Conservation (phyloP, 2,329 filamentous ascomycete genomes). For the Tolypocladium nubicola region DNA sequence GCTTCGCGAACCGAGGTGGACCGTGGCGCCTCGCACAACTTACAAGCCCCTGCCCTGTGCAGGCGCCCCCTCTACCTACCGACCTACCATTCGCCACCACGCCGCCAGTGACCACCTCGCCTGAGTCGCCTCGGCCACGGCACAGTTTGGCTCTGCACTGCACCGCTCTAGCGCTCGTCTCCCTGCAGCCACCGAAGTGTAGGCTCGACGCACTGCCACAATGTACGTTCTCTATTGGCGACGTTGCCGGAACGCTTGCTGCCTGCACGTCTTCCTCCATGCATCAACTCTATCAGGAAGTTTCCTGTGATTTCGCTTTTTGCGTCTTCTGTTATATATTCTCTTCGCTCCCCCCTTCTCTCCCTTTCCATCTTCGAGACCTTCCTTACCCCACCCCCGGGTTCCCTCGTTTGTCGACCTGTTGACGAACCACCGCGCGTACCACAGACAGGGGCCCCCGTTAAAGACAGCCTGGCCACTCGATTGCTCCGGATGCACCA, state of each 20-base stretch:
- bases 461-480: conserved; percentile 23
- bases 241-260: not conserved
- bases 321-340: not conserved
- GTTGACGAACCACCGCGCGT: conserved; percentile 7
- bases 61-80: too few relatives aligned
- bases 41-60: not conserved
- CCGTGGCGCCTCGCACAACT: not conserved
- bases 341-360: not conserved
- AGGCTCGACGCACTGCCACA: not conserved
- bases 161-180: not conserved
- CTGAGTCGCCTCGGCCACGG: not conserved
- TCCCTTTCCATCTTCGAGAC: not conserved
- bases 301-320: not conserved
- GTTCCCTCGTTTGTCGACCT: not conserved
- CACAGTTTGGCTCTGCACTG: not conserved
- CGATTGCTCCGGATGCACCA: conserved; percentile 13
- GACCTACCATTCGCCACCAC: not conserved
- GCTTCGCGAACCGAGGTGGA: not conserved
- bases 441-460: conserved; percentile 7
- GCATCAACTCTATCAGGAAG: not conserved
- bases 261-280: not conserved
- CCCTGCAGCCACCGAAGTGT: not conserved
- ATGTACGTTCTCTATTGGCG: not conserved
- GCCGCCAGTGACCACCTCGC: not conserved
- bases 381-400: not conserved